These are phyloP conservation scores for Polygonum aviculare DNA, from an alignment of 148 eudicot genomes.

Conservation along the genomic window DNA sequence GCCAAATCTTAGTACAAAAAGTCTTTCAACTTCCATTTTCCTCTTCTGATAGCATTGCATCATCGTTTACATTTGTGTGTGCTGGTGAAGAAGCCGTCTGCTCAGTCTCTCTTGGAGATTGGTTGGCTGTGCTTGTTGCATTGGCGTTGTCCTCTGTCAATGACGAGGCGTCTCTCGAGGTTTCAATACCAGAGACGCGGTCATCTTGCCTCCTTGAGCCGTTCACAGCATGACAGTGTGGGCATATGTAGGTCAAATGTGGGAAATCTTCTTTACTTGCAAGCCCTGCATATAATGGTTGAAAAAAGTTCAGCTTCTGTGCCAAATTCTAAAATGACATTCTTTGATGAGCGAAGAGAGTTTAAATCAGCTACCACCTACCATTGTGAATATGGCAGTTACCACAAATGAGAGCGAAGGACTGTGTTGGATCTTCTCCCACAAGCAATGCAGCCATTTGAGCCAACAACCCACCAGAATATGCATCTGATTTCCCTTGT, in stretches of 20 bases:
- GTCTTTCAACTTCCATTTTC: neutral
- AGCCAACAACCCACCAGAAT: conserved; percentile 75
- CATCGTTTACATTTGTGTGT: neutral
- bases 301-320: neutral
- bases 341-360: neutral
- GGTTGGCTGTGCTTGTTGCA: conserved; percentile 9
- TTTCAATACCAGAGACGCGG: conserved; percentile 20
- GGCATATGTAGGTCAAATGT: conserved; percentile 76
- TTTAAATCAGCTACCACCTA: conserved; percentile 21
- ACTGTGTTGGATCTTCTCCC: conserved; percentile 95
- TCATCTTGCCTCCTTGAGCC: conserved; percentile 48
- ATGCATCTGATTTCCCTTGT: conserved; percentile 37
- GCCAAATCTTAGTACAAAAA: neutral
- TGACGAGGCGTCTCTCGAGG: conserved; percentile 18
- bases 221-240: conserved; percentile 82
- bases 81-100: conserved; percentile 4
- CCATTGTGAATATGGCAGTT: conserved; percentile 99
- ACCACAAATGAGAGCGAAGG: conserved; percentile 88
- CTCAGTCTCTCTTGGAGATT: conserved; percentile 17
- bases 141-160: conserved; percentile 2
- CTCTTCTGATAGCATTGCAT: neutral
- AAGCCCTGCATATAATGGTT: conserved; percentile 46
- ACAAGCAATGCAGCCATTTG: conserved; percentile 83
- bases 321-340: no score
- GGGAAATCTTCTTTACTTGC: conserved; percentile 92